phyloP scores from a whole-genome alignment of 129 eudicot genomes.

The Pittosporum tobira region DNA sequence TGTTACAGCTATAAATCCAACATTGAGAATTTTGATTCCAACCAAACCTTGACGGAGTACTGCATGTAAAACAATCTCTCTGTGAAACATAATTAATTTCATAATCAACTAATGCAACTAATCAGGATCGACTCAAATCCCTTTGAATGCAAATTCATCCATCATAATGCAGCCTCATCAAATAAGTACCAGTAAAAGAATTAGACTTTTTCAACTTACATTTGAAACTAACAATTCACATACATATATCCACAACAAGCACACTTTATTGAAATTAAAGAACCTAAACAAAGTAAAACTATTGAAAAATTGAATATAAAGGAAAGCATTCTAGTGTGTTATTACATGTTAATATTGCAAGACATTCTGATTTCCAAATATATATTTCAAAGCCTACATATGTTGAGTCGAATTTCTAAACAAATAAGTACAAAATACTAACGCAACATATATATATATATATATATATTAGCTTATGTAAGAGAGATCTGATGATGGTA shows the following conservation, averaged over 20 bases:
- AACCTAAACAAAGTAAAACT: constrained; percentile 1
- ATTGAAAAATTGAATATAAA: constrained; percentile 7
- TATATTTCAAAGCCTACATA: no score
- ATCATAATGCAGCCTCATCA: neutral
- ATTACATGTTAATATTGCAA: constrained; percentile 22
- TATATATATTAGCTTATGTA: no score
- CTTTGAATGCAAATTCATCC: neutral
- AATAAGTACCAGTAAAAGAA: neutral
- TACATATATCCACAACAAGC: constrained; percentile 8
- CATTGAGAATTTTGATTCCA: no score
- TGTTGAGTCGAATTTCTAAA: no score
- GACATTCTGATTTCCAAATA: no score
- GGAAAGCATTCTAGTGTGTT: constrained; percentile 19
- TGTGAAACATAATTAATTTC: no score
- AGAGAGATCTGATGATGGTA: no score
- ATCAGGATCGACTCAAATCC: neutral
- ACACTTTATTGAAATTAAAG: neutral
- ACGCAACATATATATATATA: no score
- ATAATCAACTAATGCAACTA: neutral
- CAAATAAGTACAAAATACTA: no score
- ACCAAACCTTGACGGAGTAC: no score
- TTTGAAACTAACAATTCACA: constrained; percentile 14
- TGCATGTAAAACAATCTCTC: no score
- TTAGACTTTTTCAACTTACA: constrained; percentile 1
- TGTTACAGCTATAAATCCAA: no score